Percentiles rank a stretch among this genome's conserved stretches.
Evolutionary conservation across 1,284 basidiomycete species (phyloP).

Genomic region (Cryptococcus amylolentus): DNA sequence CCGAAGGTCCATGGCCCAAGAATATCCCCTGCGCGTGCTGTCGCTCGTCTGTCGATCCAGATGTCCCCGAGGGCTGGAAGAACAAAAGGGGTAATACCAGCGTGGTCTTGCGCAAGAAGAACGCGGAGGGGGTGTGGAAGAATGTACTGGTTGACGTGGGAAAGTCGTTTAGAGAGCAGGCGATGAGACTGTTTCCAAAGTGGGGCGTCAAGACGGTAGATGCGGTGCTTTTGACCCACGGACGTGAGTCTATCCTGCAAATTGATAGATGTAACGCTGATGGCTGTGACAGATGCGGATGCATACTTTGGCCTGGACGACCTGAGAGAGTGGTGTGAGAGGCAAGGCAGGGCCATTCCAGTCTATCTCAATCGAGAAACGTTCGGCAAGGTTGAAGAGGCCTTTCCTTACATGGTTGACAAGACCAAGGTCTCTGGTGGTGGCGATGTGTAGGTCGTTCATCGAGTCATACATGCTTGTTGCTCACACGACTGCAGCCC

Average conservation of each 20-base stretch:
- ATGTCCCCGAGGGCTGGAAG: conserved; percentile 43
- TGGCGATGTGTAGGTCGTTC: conserved; percentile 43
- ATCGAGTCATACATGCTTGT: neutral
- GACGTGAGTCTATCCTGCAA: conserved; percentile 36
- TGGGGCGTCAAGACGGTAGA: conserved; percentile 49
- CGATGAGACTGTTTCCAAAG: conserved; percentile 42
- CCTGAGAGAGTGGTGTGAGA: conserved; percentile 45
- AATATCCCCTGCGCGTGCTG: conserved; percentile 45
- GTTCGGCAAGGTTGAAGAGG: conserved; percentile 37
- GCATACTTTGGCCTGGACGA: conserved; percentile 43
- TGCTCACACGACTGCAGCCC: conserved; percentile 19
- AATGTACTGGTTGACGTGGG: conserved; percentile 52
- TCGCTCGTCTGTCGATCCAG: conserved; percentile 37
- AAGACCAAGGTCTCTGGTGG: conserved; percentile 49
- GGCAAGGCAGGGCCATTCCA: conserved; percentile 39
- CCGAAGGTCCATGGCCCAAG: conserved; percentile 31
- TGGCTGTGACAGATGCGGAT: conserved; percentile 32
- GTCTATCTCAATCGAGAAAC: conserved; percentile 43
- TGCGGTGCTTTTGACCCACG: conserved; percentile 51
- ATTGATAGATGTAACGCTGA: neutral
- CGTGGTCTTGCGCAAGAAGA: conserved; percentile 34
- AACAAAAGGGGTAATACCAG: conserved; percentile 48
- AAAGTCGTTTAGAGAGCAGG: conserved; percentile 50
- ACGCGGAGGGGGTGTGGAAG: conserved; percentile 29
- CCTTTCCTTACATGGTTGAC: conserved; percentile 50